Percentiles rank a stretch among this genome's conserved stretches.
phyloP scores from a whole-genome alignment of 495 filamentous ascomycete genomes.

The Xylaria telfairii region DNA sequence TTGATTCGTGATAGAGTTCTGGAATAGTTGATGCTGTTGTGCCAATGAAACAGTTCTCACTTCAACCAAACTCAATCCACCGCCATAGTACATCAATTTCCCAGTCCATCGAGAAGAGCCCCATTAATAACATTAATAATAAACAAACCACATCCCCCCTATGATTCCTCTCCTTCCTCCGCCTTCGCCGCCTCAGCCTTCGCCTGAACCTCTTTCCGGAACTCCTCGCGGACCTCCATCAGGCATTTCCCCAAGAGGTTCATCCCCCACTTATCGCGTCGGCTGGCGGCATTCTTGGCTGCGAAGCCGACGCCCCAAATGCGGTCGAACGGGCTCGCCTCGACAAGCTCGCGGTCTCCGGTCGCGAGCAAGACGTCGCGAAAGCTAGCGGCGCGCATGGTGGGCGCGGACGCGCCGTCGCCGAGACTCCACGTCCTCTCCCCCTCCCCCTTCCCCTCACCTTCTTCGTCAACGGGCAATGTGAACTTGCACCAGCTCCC shows the following conservation, averaged over 20 bases:
- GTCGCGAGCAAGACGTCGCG: constrained; percentile 60
- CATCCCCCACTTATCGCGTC: constrained; percentile 63
- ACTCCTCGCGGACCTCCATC: constrained; percentile 52
- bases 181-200: neutral
- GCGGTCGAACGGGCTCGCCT: constrained; percentile 65
- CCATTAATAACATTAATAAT: neutral
- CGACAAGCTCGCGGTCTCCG: constrained; percentile 65
- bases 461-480: constrained; percentile 21
- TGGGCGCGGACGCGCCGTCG: neutral
- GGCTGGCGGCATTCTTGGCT: constrained; percentile 52
- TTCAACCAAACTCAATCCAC: neutral
- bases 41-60: neutral
- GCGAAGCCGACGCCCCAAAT: constrained; percentile 73
- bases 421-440: constrained; percentile 3
- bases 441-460: neutral
- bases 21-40: neutral
- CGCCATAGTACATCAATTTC: neutral
- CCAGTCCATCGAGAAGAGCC: neutral
- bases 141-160: neutral
- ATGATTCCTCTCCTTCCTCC: neutral
- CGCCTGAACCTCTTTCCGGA: constrained; percentile 42
- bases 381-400: constrained; percentile 31
- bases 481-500: constrained; percentile 66
- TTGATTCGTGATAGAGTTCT: neutral
- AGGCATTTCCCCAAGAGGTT: constrained; percentile 69